Evolutionary conservation across 371 early-diverging fungal species (phyloP), one percentile per base, ranked within the genome.

Genomic region (Funneliformis caledonium): DNA sequence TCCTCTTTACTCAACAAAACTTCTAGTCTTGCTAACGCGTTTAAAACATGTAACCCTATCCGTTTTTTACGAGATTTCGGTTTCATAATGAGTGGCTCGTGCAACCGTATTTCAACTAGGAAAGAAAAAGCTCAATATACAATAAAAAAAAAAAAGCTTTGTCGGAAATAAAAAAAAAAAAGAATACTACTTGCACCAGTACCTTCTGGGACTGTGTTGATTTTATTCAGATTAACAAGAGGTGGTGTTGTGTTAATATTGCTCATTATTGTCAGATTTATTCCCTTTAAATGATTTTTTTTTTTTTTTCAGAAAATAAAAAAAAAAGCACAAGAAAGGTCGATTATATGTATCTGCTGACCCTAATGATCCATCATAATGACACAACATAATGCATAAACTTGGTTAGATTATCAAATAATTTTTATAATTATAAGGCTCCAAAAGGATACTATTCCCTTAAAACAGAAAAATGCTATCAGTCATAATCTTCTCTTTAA

Each of bases 161-260:
- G 0, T 45, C 14, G 1, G 5, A 26, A 26, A 26, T 26, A 26
- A 26, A 12, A 10, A 31, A 61, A 5, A 45, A 43, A n/a, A 37
- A n/a, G 14, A 43, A 76, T 47, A 76, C 12, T 31, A 0, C 48
- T 31, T 31, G 14, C 22, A 8, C 12, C 33, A 48, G 10, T 33
- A 79, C 79, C 79, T 79, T 79, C 78, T 64, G 67, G 37, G 50
- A 37, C 56, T 9, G 47, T 42, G 14, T 69, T 79, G 12, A 56
- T 47, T 14, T 26, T 26, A 26, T 79, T 79, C 4, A 79, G 26
- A 43, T 14, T 59, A 45, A 79, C 79, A 79, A 79, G 79, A 37
- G 79, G 79, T 70, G 79, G 79, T 11, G 79, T 79, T 50, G 79
- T 56, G 16, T 31, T 69, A n/a, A 79, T 19, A 69, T 79, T 79